Conservation (phyloP, 306 rosid species). For the Quillaja saponaria region DNA sequence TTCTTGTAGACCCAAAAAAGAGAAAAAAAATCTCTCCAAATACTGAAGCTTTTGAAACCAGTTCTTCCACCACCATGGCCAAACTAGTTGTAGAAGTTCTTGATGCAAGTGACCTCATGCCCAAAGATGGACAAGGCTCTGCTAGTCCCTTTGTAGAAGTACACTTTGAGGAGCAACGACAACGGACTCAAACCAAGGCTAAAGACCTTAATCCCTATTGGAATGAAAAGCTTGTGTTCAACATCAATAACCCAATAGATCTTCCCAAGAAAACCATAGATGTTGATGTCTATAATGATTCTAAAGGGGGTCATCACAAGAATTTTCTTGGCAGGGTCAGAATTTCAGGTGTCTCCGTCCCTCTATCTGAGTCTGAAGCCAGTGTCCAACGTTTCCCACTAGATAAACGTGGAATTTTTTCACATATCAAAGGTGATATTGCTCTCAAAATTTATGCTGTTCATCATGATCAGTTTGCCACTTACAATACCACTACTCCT, state of each 20-base stretch:
- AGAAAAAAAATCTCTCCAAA: too few species aligned
- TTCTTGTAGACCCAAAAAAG: too few species aligned
- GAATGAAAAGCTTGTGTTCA: conserved; percentile 85
- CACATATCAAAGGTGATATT: conserved; percentile 72
- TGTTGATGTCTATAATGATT: conserved; percentile 58
- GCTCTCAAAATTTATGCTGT: conserved; percentile 56
- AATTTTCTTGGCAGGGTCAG: too few species aligned
- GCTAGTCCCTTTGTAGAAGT: conserved; percentile 76
- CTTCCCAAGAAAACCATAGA: conserved; percentile 50
- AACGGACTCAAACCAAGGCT: conserved; percentile 65
- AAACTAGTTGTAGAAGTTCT: conserved; percentile 82
- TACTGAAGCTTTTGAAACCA: too few species aligned
- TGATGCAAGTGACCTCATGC: conserved; percentile 75
- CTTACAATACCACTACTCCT: conserved; percentile 1
- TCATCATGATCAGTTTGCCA: conserved; percentile 36
- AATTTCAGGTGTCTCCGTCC: too few species aligned
- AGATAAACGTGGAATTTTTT: conserved; percentile 67
- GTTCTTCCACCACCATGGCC: too few species aligned
- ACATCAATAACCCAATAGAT: conserved; percentile 65
- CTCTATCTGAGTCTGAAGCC: conserved; percentile 71
- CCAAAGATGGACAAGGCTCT: conserved; percentile 81
- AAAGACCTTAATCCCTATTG: conserved; percentile 79
- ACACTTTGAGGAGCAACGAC: conserved; percentile 72
- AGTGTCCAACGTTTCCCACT: conserved; percentile 72
- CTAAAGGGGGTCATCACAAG: conserved; percentile 68